Evolutionary conservation across 169 alveolate species (phyloP).

Genomic region (Theileria equi): DNA sequence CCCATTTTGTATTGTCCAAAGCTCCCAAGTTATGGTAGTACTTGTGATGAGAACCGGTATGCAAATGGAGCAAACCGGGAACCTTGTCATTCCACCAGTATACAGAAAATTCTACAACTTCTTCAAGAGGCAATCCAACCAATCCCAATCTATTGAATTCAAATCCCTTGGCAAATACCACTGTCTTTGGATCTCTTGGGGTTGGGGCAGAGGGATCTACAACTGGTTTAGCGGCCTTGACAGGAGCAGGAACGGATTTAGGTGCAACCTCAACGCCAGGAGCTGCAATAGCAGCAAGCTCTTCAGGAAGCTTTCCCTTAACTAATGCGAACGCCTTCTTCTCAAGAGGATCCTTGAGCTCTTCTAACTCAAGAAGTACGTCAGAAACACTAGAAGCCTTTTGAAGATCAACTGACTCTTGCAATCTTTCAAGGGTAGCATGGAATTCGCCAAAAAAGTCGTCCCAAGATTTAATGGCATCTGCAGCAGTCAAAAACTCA

Average conservation of each 20-base stretch:
- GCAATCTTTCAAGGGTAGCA: no score
- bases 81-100: background rate
- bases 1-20: no score
- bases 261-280: background rate
- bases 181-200: background rate
- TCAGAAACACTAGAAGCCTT: no score
- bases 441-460: no score
- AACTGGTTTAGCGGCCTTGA: background rate
- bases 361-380: no score
- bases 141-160: background rate
- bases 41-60: background rate
- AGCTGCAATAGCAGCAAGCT: no score
- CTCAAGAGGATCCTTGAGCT: no score
- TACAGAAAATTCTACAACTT: slow-evolving; percentile 1
- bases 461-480: no score
- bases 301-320: no score
- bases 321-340: no score
- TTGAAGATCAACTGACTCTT: no score
- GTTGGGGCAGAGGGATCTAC: background rate
- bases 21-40: slow-evolving; percentile 3
- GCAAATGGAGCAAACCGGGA: background rate
- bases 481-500: no score
- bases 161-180: slow-evolving; percentile 3
- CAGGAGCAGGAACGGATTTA: background rate
- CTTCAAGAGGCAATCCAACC: background rate